phyloP scores from a whole-genome alignment of 176 grass and related monocot genomes.

The Saccharum spontaneum region DNA sequence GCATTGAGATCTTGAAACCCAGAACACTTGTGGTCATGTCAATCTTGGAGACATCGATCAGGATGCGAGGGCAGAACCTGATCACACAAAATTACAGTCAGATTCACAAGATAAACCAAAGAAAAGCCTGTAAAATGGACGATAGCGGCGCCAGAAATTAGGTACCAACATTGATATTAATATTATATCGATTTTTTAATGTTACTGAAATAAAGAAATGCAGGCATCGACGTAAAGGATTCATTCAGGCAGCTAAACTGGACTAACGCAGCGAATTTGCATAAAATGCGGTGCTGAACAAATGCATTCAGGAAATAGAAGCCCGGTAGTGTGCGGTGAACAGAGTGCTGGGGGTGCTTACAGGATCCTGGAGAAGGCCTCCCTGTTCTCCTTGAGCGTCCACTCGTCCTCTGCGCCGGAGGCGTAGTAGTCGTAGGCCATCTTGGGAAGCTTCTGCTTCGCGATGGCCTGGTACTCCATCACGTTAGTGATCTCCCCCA shows the following conservation, averaged over 20 bases:
- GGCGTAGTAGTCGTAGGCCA: constrained; percentile 90
- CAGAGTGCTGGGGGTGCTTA: constrained; percentile 16
- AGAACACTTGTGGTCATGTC: constrained; percentile 82
- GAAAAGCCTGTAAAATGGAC: too few species aligned
- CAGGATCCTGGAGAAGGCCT: constrained; percentile 91
- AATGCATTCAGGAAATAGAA: background rate
- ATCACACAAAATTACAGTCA: background rate
- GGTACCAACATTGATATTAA: background rate
- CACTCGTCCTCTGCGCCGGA: constrained; percentile 95
- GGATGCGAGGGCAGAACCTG: constrained; percentile 92
- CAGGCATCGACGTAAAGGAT: background rate
- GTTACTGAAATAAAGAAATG: background rate
- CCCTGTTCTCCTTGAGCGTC: constrained; percentile 89
- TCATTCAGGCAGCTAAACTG: background rate
- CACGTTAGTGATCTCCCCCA: constrained; percentile 89
- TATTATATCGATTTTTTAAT: background rate
- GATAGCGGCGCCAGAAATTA: too few species aligned
- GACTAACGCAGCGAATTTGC: background rate
- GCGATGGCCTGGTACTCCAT: constrained; percentile 88
- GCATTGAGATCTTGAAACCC: constrained; percentile 97
- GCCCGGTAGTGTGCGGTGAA: background rate
- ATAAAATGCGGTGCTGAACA: background rate
- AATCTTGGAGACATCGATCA: constrained; percentile 92
- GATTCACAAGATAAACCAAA: background rate
- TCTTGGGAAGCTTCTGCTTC: constrained; percentile 89